These are phyloP conservation scores for Exophiala sp. DNA, from an alignment of 2,329 filamentous ascomycete genomes.

Conservation along the genomic window DNA sequence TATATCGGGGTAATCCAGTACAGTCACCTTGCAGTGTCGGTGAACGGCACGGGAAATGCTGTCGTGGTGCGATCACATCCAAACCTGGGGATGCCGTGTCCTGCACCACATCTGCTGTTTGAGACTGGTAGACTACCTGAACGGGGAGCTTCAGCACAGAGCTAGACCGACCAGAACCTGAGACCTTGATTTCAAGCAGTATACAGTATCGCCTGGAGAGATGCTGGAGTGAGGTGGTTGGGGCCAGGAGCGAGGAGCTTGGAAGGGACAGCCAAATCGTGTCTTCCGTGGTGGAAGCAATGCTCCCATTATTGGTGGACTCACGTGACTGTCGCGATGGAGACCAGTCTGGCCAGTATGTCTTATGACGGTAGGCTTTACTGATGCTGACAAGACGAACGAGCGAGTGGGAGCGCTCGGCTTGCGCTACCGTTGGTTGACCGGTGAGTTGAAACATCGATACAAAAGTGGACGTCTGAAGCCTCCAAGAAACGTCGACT, in stretches of 20 bases:
- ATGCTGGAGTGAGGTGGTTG: conserved; percentile 3
- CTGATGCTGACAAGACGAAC: background rate
- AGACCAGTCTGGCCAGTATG: conserved; percentile 1
- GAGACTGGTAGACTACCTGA: background rate
- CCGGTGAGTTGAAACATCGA: conserved; percentile 1
- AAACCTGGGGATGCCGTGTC: too few species aligned
- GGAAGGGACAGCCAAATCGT: conserved; percentile 1
- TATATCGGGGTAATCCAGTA: too few species aligned
- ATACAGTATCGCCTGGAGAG: conserved; percentile 6
- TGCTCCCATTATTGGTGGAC: background rate
- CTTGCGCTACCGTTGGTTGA: conserved; percentile 1
- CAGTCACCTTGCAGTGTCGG: too few species aligned
- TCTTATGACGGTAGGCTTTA: conserved; percentile 2
- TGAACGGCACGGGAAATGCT: too few species aligned
- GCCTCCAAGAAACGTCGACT: conserved; percentile 1
- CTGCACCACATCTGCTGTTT: too few species aligned
- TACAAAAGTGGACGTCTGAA: conserved; percentile 5
- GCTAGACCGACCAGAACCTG: background rate
- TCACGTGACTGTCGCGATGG: background rate
- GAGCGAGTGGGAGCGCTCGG: background rate
- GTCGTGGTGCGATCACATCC: too few species aligned
- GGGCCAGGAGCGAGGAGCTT: background rate
- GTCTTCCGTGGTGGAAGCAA: background rate
- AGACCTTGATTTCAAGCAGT: background rate
- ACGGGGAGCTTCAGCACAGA: background rate